Conservation (phyloP, 2,329 filamentous ascomycete species). For the Colletotrichum sansevieriae region DNA sequence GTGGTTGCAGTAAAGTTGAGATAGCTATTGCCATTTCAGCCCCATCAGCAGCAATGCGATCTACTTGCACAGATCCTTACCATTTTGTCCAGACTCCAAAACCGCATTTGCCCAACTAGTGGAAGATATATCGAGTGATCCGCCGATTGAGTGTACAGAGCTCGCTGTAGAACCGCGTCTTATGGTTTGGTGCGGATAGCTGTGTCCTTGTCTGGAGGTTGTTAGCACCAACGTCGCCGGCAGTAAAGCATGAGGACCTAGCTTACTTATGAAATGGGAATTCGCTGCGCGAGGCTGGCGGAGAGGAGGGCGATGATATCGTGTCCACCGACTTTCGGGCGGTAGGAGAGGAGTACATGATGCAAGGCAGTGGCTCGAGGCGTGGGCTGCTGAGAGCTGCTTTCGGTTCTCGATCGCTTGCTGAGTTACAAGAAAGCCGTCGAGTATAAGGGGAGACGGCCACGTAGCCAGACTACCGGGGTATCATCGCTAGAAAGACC, state of each 20-base stretch:
- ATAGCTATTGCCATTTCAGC: constrained; percentile 71
- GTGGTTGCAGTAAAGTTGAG: constrained; percentile 90
- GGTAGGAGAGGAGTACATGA: constrained; percentile 71
- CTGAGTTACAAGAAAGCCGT: constrained; percentile 47
- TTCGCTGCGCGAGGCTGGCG: constrained; percentile 64
- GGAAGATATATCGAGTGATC: constrained; percentile 80
- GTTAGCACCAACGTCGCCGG: constrained; percentile 27
- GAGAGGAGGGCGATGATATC: constrained; percentile 64
- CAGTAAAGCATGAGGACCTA: constrained; percentile 1
- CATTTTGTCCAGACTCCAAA: constrained; percentile 86
- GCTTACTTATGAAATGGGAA: constrained; percentile 71
- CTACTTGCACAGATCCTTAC: constrained; percentile 54
- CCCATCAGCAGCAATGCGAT: constrained; percentile 25
- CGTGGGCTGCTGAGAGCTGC: constrained; percentile 16
- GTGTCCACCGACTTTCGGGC: constrained; percentile 77
- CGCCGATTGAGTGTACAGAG: constrained; percentile 89
- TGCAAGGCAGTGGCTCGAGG: constrained; percentile 44
- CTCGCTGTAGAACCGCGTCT: constrained; percentile 87
- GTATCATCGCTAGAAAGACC: constrained; percentile 60
- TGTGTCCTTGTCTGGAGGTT: constrained; percentile 57
- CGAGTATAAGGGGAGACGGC: constrained; percentile 54
- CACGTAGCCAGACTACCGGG: constrained; percentile 57
- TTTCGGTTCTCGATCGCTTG: constrained; percentile 30
- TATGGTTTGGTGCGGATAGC: constrained; percentile 60
- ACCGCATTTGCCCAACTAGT: constrained; percentile 68